Evolutionary conservation across 179 eudicot species (phyloP).

Genomic region (Sideroxylon spinosum): DNA sequence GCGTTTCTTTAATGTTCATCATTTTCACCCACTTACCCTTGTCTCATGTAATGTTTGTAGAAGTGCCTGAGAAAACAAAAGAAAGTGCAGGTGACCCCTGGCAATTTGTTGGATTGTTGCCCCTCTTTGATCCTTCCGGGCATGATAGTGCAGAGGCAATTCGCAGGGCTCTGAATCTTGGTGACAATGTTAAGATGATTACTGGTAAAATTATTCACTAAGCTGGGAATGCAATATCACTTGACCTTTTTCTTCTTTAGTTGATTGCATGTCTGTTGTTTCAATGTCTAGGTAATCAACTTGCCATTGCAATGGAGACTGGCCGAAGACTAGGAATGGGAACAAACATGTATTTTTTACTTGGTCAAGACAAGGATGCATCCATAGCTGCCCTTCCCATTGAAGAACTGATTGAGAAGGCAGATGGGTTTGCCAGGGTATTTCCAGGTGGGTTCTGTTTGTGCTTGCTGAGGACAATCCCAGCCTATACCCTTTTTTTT

Average conservation of each 20-base stretch:
- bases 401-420: constrained; percentile 88
- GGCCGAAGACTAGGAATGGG: constrained; percentile 97
- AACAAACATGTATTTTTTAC: constrained; percentile 82
- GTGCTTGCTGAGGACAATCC: not conserved
- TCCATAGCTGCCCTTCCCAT: constrained; percentile 66
- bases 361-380: constrained; percentile 71
- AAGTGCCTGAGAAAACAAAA: constrained; percentile 62
- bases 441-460: constrained; percentile 62
- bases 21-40: not conserved
- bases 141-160: constrained; percentile 79
- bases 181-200: constrained; percentile 74
- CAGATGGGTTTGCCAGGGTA: constrained; percentile 96
- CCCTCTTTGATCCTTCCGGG: constrained; percentile 76
- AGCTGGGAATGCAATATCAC: not conserved
- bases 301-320: constrained; percentile 91
- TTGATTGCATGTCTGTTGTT: not conserved
- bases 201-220: constrained; percentile 38
- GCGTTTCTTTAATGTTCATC: not conserved
- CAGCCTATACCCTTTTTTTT: not conserved
- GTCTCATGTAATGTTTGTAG: constrained; percentile 23
- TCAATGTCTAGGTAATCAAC: constrained; percentile 67
- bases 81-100: constrained; percentile 62
- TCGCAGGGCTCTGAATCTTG: constrained; percentile 57
- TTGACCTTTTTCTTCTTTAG: not conserved
- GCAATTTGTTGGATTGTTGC: constrained; percentile 66